Evolutionary conservation across 805 yeast species (phyloP), one percentile per base, ranked within the genome.

Genomic region (Saturnispora zaruensis): DNA sequence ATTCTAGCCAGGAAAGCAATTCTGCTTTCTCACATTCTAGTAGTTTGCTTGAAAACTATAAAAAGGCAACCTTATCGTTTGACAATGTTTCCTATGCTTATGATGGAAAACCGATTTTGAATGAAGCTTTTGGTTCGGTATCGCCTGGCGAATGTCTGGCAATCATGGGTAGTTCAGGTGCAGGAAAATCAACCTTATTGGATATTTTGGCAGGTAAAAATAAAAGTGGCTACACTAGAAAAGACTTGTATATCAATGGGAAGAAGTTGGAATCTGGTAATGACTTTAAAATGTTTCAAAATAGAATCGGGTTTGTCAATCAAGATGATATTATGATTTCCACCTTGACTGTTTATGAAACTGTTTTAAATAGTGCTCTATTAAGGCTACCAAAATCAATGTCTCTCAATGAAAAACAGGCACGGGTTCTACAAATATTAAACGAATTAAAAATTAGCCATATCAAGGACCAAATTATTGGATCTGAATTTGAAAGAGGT

Each of bases 141-240:
- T 78, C 79, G 46, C 96, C 97, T 2, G 84, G 96, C 36, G 89
- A 89, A 63, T 84, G 95, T 53, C 65, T 89, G 63, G 98, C 99
- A 0, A 88, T 93, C 40, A 87, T 93, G 96, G 99, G 99, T 41
- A 97, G 97, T 1, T 90, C 97, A 0, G 99, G 99, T 45, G 98
- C 99, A 13, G 99, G 99, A 47, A 93, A 93, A 63, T 91, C 99
- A 0, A 91, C 99, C 0, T 68, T 93, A 41, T 70, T 93, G 46
- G 99, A 93, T 62, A 89, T 93, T 52, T 70, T 93, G 50, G 98
- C 98, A 0, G 85, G 83, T 44, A 93, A 91, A 62, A 78, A 81
- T 61, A 93, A 91, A 61, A 75, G 81, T 32, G 99, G 99, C 2
- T 54, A 56, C 0, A 74, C 79, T 8, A 57, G 70, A 1, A 97